phyloP scores from a whole-genome alignment of 371 early-diverging fungal genomes.

The Funneliformis caledonium region DNA sequence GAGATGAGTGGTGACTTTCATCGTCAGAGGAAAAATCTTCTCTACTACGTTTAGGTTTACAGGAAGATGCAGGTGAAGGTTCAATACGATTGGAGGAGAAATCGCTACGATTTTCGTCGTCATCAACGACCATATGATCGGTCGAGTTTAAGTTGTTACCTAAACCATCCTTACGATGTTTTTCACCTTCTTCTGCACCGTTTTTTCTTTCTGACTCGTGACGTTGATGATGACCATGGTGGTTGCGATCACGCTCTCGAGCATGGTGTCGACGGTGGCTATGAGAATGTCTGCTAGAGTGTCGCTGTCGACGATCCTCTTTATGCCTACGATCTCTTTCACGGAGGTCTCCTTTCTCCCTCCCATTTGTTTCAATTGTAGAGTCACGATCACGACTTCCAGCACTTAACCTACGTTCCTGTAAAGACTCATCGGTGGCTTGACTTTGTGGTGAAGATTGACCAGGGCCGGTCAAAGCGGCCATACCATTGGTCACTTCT shows the following conservation, averaged over 20 bases:
- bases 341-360: not conserved
- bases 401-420: not conserved
- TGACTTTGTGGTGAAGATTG: constrained; percentile 39
- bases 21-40: constrained; percentile 45
- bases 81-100: constrained; percentile 45
- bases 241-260: constrained; percentile 28
- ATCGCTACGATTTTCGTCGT: constrained; percentile 42
- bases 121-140: constrained; percentile 41
- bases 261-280: constrained; percentile 29
- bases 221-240: constrained; percentile 7
- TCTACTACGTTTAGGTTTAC: constrained; percentile 47
- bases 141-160: constrained; percentile 42
- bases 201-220: constrained; percentile 24
- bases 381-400: constrained; percentile 23
- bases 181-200: constrained; percentile 35
- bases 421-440: constrained; percentile 25
- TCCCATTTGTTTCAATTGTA: not conserved
- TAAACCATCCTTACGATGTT: constrained; percentile 41
- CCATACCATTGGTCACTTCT: constrained; percentile 38
- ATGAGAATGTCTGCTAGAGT: constrained; percentile 30
- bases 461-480: constrained; percentile 28
- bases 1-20: constrained; percentile 38
- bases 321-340: constrained; percentile 29
- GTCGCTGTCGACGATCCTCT: constrained; percentile 22
- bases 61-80: constrained; percentile 48